Evolutionary conservation across 208 protist genomes (phyloP).

Genomic region (Trichomonas gallinae): DNA sequence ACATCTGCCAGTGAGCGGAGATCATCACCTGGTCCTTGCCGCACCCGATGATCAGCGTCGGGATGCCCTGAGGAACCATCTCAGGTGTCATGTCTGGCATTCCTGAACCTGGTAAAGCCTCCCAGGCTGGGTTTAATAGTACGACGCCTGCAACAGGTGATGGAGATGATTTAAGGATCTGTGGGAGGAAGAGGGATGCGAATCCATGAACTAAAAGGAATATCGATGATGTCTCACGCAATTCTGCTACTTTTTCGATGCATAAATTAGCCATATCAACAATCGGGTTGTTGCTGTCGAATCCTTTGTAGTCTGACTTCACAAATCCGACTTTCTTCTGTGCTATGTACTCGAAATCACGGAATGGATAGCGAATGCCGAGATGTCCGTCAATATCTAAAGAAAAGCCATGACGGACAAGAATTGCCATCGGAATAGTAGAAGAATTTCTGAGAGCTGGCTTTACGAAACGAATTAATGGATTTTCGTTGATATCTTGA

Average conservation of each 20-base stretch:
- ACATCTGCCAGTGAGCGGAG: neutral
- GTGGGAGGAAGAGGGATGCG: neutral
- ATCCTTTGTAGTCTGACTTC: neutral
- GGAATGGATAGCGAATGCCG: neutral
- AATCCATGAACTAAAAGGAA: neutral
- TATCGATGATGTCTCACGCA: neutral
- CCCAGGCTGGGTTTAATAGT: neutral
- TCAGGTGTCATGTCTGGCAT: neutral
- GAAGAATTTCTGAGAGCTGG: neutral
- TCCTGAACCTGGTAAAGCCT: neutral
- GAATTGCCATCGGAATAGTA: neutral
- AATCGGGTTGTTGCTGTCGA: neutral
- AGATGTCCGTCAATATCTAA: conserved; percentile 8
- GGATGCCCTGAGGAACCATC: neutral
- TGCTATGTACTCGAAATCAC: neutral
- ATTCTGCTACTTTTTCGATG: neutral
- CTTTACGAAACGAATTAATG: neutral
- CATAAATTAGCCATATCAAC: neutral
- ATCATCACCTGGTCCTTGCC: neutral
- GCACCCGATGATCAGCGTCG: neutral
- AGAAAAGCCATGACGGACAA: neutral
- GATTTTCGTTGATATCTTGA: neutral
- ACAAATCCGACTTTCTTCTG: neutral
- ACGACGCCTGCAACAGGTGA: neutral
- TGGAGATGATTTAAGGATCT: neutral